Percentiles rank a stretch among this genome's conserved stretches.
Evolutionary conservation across 495 filamentous ascomycete genomes (phyloP).

Genomic region (Penicillium desertorum): DNA sequence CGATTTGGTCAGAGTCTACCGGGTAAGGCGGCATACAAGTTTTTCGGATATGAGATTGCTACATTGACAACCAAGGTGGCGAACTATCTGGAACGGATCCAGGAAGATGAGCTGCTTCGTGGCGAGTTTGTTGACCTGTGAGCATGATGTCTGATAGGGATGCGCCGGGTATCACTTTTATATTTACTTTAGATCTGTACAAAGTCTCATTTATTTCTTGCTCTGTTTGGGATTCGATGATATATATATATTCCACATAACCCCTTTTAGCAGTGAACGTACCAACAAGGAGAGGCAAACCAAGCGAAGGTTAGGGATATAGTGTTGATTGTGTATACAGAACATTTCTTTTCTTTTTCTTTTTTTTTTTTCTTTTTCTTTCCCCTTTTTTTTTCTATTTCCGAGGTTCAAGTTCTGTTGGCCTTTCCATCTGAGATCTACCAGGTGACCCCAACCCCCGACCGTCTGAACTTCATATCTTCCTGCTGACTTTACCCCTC

Average conservation of each 20-base stretch:
- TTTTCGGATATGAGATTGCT: slow-evolving; percentile 52
- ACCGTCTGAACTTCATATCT: neutral
- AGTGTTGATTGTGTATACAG: neutral
- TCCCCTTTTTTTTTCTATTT: neutral
- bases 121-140: slow-evolving; percentile 44
- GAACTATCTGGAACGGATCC: slow-evolving; percentile 42
- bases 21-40: slow-evolving; percentile 51
- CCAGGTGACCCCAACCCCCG: neutral
- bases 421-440: neutral
- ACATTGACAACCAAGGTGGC: slow-evolving; percentile 45
- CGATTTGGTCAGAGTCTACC: slow-evolving; percentile 53
- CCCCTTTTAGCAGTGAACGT: neutral
- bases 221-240: neutral
- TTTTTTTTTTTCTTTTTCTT: neutral
- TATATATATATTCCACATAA: neutral
- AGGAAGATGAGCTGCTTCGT: slow-evolving; percentile 30
- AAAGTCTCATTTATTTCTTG: neutral
- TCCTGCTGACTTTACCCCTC: slow-evolving; percentile 2
- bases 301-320: neutral
- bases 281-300: neutral
- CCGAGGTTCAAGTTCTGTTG: neutral
- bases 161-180: neutral
- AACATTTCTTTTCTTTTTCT: neutral
- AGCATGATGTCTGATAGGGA: neutral
- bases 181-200: neutral